Percentiles rank a stretch among this genome's conserved stretches.
Conservation (phyloP, 495 filamentous ascomycete species). For the Annulohypoxylon stygium region DNA sequence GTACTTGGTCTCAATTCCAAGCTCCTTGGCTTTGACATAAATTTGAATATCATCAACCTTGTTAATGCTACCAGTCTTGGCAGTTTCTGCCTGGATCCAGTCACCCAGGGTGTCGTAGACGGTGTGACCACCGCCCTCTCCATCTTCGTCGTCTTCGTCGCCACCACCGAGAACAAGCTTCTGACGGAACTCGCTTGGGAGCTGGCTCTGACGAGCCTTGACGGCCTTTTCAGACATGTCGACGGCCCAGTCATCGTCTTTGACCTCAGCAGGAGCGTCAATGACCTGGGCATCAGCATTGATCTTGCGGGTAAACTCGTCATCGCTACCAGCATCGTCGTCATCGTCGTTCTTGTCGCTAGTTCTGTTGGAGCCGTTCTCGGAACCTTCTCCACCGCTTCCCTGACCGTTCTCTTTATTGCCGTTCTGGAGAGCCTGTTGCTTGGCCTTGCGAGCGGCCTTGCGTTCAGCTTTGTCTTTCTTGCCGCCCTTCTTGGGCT, state of each 20-base stretch:
- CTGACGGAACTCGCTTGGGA: constrained; percentile 91
- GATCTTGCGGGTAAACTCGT: constrained; percentile 92
- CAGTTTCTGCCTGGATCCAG: constrained; percentile 86
- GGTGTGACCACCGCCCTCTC: constrained; percentile 79
- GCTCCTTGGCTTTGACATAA: constrained; percentile 94
- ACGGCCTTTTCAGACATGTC: constrained; percentile 96
- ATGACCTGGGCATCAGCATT: constrained; percentile 84
- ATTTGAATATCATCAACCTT: constrained; percentile 88
- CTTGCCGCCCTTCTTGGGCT: constrained; percentile 83
- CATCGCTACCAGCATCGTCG: constrained; percentile 81
- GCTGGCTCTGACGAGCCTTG: constrained; percentile 89
- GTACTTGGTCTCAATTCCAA: constrained; percentile 95
- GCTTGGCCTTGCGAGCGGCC: constrained; percentile 84
- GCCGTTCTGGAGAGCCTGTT: constrained; percentile 76
- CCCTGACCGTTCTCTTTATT: constrained; percentile 67
- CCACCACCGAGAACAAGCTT: constrained; percentile 82
- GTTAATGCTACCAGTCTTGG: constrained; percentile 75
- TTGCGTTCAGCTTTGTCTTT: constrained; percentile 95
- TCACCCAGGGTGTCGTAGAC: constrained; percentile 92
- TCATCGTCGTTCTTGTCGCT: constrained; percentile 66
- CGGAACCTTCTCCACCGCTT: constrained; percentile 78
- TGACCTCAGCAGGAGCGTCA: constrained; percentile 70
- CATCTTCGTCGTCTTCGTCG: constrained; percentile 86
- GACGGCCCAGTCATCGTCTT: constrained; percentile 93
- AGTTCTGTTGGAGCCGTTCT: constrained; percentile 76